Conservation (phyloP, 2,329 filamentous ascomycete species). For the Periconia macrospinosa region DNA sequence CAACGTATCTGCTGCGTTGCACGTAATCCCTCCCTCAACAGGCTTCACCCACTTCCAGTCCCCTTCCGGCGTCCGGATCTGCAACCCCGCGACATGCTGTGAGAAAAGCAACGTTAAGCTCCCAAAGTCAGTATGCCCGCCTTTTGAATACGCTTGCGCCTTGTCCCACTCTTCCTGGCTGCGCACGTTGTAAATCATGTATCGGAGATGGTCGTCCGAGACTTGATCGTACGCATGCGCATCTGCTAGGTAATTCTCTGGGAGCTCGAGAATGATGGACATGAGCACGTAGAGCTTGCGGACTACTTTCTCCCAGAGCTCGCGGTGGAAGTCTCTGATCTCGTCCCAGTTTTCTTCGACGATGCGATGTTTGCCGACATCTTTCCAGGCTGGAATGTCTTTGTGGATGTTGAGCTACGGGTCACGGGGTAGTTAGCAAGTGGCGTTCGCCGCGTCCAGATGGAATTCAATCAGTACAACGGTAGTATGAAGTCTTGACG, state of each 20-base stretch:
- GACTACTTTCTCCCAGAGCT: constrained; percentile 32
- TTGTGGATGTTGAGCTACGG: constrained; percentile 37
- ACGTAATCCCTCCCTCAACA: constrained; percentile 39
- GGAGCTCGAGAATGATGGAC: constrained; percentile 61
- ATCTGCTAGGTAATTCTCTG: constrained; percentile 57
- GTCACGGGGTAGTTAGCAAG: neutral
- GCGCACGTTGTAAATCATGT: constrained; percentile 60
- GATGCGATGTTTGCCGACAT: constrained; percentile 31
- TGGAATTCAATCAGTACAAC: neutral
- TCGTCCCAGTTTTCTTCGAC: constrained; percentile 26
- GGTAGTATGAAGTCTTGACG: neutral
- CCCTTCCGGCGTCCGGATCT: constrained; percentile 46
- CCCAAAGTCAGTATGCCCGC: constrained; percentile 59
- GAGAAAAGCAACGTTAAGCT: constrained; percentile 59
- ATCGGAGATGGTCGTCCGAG: constrained; percentile 63
- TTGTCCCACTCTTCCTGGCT: constrained; percentile 47
- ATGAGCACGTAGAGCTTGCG: constrained; percentile 56
- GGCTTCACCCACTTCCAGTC: constrained; percentile 43
- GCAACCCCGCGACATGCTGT: constrained; percentile 58
- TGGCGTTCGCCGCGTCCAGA: neutral
- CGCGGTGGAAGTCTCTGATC: constrained; percentile 28
- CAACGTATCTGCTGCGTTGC: constrained; percentile 42
- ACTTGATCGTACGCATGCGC: constrained; percentile 59
- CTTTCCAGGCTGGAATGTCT: constrained; percentile 25
- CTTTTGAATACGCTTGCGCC: constrained; percentile 40